Evolutionary conservation across 306 rosid genomes (phyloP).

Genomic region (Vigna unguiculata): DNA sequence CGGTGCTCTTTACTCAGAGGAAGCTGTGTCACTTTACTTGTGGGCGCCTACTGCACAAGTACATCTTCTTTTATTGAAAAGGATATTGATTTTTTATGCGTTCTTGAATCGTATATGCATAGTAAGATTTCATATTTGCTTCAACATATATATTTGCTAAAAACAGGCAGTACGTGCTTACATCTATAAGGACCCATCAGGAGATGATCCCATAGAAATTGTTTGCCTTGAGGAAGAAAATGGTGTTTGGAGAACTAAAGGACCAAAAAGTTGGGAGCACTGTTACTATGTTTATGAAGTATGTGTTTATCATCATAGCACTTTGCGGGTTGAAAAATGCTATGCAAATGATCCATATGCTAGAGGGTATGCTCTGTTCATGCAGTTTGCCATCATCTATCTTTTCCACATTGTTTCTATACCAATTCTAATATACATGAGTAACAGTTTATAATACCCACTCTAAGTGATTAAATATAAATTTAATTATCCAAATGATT

Average conservation of each 20-base stretch:
- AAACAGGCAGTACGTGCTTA: slow-evolving; percentile 69
- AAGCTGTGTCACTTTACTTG: slow-evolving; percentile 76
- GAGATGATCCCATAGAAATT: no score
- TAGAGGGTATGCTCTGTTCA: no score
- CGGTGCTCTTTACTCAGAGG: slow-evolving; percentile 75
- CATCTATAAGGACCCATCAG: slow-evolving; percentile 71
- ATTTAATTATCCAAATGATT: slow-evolving; percentile 23
- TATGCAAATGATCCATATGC: slow-evolving; percentile 91
- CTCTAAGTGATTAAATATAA: slow-evolving; percentile 8
- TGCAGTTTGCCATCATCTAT: slow-evolving; percentile 45
- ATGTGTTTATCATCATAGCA: slow-evolving; percentile 84
- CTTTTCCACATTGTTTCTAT: slow-evolving; percentile 45
- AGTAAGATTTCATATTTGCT: not conserved
- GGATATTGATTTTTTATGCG: not conserved
- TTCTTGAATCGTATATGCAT: slow-evolving; percentile 17
- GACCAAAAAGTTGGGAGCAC: slow-evolving; percentile 85
- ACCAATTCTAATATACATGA: slow-evolving; percentile 42
- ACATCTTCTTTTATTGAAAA: slow-evolving; percentile 41
- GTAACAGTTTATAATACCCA: slow-evolving; percentile 2
- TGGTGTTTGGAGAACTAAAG: slow-evolving; percentile 86
- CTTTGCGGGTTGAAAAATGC: slow-evolving; percentile 77
- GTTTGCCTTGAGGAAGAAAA: slow-evolving; percentile 80
- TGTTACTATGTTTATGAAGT: slow-evolving; percentile 93
- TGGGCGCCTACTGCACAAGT: slow-evolving; percentile 99
- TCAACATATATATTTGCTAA: slow-evolving; percentile 7